These are phyloP conservation scores for Phyllosticta citrichinensis DNA, from an alignment of 2,329 filamentous ascomycete species.

Conservation along the genomic window DNA sequence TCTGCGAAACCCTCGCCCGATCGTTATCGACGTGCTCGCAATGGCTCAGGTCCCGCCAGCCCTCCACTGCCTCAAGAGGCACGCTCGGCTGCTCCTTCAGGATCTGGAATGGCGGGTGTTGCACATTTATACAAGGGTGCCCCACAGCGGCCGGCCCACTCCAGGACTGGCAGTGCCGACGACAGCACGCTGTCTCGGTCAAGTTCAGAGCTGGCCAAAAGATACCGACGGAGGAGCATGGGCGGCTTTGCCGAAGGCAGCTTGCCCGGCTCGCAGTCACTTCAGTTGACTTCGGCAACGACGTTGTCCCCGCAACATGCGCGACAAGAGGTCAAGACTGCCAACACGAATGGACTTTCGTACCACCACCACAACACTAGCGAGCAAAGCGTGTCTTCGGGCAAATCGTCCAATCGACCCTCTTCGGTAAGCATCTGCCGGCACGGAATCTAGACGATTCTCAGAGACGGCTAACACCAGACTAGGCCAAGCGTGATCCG, in stretches of 20 bases:
- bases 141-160: conserved; percentile 36
- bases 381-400: conserved; percentile 27
- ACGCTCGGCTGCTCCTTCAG: conserved; percentile 38
- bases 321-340: conserved; percentile 20
- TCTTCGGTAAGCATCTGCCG: conserved; percentile 20
- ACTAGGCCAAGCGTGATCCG: conserved; percentile 4
- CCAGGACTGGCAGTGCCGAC: conserved; percentile 54
- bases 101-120: conserved; percentile 45
- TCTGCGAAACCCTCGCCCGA: conserved; percentile 64
- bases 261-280: conserved; percentile 12
- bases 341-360: conserved; percentile 13
- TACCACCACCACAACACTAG: conserved; percentile 25
- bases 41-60: conserved; percentile 1
- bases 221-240: conserved; percentile 74
- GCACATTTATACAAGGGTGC: conserved; percentile 41
- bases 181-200: conserved; percentile 56
- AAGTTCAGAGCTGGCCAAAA: conserved; percentile 58
- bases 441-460: background rate
- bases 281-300: conserved; percentile 10
- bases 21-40: conserved; percentile 59
- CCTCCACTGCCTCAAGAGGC: conserved; percentile 3
- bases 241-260: conserved; percentile 47
- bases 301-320: conserved; percentile 13
- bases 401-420: conserved; percentile 20
- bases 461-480: background rate